These are phyloP conservation scores for Dictyostelium brefeldianum DNA, from an alignment of 78 protist species.

Conservation along the genomic window DNA sequence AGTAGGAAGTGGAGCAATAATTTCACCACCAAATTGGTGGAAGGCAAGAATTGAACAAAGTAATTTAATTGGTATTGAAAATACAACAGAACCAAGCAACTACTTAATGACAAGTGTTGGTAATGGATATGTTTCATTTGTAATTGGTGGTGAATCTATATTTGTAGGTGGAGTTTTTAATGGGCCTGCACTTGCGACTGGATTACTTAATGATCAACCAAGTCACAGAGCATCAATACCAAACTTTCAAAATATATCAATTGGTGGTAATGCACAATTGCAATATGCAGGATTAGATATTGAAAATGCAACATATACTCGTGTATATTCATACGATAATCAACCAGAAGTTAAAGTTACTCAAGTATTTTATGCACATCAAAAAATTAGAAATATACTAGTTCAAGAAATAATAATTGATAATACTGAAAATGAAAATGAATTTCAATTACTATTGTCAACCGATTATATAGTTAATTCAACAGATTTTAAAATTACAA, in stretches of 20 bases:
- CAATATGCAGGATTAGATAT: slow-evolving; percentile 66
- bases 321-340: neutral
- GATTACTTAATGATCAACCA: slow-evolving; percentile 12
- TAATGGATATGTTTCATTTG: slow-evolving; percentile 57
- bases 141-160: slow-evolving; percentile 34
- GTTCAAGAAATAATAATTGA: slow-evolving; percentile 67
- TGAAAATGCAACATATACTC: slow-evolving; percentile 66
- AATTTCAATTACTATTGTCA: neutral
- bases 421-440: neutral
- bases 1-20: neutral
- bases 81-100: slow-evolving; percentile 13
- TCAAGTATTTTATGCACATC: slow-evolving; percentile 47
- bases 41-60: slow-evolving; percentile 28
- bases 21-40: slow-evolving; percentile 69
- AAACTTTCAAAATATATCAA: slow-evolving; percentile 30
- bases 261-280: neutral
- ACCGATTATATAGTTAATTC: neutral
- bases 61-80: neutral
- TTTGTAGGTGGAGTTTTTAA: slow-evolving; percentile 59
- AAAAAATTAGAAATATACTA: slow-evolving; percentile 10
- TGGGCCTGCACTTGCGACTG: slow-evolving; percentile 12
- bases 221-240: slow-evolving; percentile 59
- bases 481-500: neutral
- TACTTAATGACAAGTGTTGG: slow-evolving; percentile 70
- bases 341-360: neutral